Base-by-base conservation (phyloP, 2,329 filamentous ascomycete species). In the Xylaria sp. region DNA sequence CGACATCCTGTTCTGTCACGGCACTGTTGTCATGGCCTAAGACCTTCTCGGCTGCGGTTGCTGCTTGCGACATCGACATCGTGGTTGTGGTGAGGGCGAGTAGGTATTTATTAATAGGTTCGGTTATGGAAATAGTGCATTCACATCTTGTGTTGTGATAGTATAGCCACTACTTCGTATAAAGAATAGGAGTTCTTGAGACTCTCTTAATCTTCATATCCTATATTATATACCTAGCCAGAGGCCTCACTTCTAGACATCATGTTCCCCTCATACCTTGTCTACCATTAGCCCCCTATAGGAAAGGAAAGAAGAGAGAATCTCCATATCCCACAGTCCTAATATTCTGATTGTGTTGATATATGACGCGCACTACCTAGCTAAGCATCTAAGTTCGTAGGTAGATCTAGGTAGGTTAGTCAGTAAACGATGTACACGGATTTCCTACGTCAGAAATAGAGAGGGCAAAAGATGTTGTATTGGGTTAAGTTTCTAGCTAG, bases 21-120 rank as follows among this genome's bases (percentile, higher is more conserved):
- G 89, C 85, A 73, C 90, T 90, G 72, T 86, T 84, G 71, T 81
- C 85, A 75, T 94, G 91, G 57, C 92, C 92, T 54, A 94, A 76
- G 56, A 79, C 80, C 81, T 90, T 87, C 76, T 96, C 93, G 61
- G 79, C 86, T 63, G 85, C 76, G 66, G 86, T 87, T 54, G 92
- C 92, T 79, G 87, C 90, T 83, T 92, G 89, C 60, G 88, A 83
- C 62, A 86, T 77, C 27, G 87, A 83, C 84, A 90, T 90, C 1
- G 22, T 66, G 49, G 27, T 13, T 33, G 17, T 31, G 5, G 27
- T 10, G 29, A 44, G 9, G 4, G n/a, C 22, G 10, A 27, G 11
- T 25, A 36, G 17, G 2, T 5, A 22, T 7, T 9, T 17, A 13
- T 55, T n/a, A 29, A 29, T 20, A 7, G 15, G 15, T 42, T 27